phyloP scores from a whole-genome alignment of 2,329 filamentous ascomycete genomes.

The Aureobasidium sp. region DNA sequence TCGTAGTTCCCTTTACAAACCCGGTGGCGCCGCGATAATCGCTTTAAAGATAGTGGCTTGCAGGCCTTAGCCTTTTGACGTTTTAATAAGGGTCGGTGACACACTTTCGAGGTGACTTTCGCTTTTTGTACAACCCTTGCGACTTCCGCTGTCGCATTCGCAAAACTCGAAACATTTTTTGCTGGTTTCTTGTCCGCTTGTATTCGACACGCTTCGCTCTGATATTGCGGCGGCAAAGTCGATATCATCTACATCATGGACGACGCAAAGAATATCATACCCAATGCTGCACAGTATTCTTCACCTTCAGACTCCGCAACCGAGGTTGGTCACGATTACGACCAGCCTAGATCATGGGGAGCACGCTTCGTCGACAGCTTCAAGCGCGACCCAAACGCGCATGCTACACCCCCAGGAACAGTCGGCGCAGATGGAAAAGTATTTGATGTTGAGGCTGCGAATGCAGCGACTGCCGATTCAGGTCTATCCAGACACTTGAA shows the following conservation, averaged over 20 bases:
- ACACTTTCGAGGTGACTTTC: not conserved
- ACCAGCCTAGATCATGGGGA: conserved; percentile 9
- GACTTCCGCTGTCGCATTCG: not conserved
- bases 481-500: conserved; percentile 69
- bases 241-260: conserved; percentile 18
- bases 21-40: not conserved
- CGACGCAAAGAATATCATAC: conserved; percentile 19
- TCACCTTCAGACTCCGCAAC: conserved; percentile 17
- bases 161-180: not conserved
- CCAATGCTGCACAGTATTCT: conserved; percentile 18
- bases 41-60: not conserved
- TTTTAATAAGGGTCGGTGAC: conserved; percentile 12
- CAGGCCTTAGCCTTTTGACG: not conserved
- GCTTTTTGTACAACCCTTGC: conserved; percentile 9
- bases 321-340: conserved; percentile 14
- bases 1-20: not conserved
- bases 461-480: conserved; percentile 60
- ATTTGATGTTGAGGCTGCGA: conserved; percentile 58
- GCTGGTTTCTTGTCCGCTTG: not conserved
- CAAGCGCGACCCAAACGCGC: conserved; percentile 54
- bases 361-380: conserved; percentile 53
- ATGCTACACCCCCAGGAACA: conserved; percentile 35
- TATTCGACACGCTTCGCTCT: not conserved
- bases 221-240: not conserved
- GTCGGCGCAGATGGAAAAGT: conserved; percentile 48